Evolutionary conservation across 1,284 basidiomycete genomes (phyloP).

Genomic region (Rhizoctonia solani): DNA sequence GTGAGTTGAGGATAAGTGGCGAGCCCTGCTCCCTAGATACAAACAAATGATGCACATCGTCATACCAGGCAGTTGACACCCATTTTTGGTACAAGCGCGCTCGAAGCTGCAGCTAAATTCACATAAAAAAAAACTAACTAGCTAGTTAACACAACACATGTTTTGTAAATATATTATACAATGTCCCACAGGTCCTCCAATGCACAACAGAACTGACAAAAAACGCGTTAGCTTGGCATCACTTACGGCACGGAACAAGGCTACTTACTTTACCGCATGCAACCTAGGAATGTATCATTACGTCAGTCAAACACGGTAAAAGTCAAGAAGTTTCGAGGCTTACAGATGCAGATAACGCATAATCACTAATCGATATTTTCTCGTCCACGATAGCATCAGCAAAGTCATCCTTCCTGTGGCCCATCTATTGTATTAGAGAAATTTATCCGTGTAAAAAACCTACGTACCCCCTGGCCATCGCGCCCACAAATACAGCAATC

Average conservation of each 20-base stretch:
- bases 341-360: conserved; percentile 89
- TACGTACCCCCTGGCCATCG: conserved; percentile 84
- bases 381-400: conserved; percentile 96
- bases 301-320: not conserved
- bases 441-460: not conserved
- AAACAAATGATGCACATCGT: conserved; percentile 30
- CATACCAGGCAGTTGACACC: not conserved
- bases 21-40: conserved; percentile 20
- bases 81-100: conserved; percentile 20
- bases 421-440: not conserved
- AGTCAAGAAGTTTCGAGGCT: conserved; percentile 14
- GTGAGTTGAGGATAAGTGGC: not conserved
- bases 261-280: conserved; percentile 89
- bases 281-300: conserved; percentile 47
- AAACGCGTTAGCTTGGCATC: not conserved
- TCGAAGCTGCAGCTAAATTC: conserved; percentile 16
- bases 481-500: conserved; percentile 95
- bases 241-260: not conserved
- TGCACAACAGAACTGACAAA: conserved; percentile 67
- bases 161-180: conserved; percentile 46
- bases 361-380: conserved; percentile 97
- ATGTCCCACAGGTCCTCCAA: conserved; percentile 67
- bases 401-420: conserved; percentile 82
- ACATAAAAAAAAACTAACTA: not conserved
- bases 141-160: too few species aligned